Evolutionary conservation across 2,329 filamentous ascomycete species (phyloP), one percentile per base, ranked within the genome.

Genomic region (Fusarium praegraminearum): DNA sequence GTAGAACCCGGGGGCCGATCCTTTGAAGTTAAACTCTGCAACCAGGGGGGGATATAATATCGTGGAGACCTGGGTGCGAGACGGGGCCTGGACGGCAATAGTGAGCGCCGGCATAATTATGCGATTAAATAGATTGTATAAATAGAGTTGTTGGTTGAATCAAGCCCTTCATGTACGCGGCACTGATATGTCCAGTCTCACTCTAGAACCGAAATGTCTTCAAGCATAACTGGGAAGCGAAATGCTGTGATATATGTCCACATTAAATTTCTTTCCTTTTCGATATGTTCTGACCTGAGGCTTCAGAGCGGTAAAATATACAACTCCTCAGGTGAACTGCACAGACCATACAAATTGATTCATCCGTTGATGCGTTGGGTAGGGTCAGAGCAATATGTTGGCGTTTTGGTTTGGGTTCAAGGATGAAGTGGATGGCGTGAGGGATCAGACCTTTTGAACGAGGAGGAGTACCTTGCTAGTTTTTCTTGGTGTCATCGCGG

Each of bases 61-160:
- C 20, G 67, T 45, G 12, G 57, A 67, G 11, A 63, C 47, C 40
- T 71, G 64, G 12, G 55, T 62, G 30, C 62, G 53, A 9, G 63
- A 45, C 5, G 76, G 74, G 10, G 76, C 76, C 24, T 76, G 73
- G 36, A 77, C 57, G 36, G 50, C 66, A 44, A 79, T 67, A 10
- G 35, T 51, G 11, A 72, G 36, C 11, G 20, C 40, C 7, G 70
- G 26, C 72, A 74, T 74, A 13, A 18, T 59, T 43, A 24, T 7
- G 33, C 22, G 22, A 40, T 12, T 33, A 51, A 20, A 7, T 51
- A 30, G n/a, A 4, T 22, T 20, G 13, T 36, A 20, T 7, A 13
- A 8, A 11, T 45, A 16, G 26, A 36, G 40, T 20, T 36, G n/a
- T 28, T 56, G 20, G 24, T 51, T 38, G 44, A 16, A 30, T 62